Conservation (phyloP, 805 yeast species). For the Saturnispora hagleri region DNA sequence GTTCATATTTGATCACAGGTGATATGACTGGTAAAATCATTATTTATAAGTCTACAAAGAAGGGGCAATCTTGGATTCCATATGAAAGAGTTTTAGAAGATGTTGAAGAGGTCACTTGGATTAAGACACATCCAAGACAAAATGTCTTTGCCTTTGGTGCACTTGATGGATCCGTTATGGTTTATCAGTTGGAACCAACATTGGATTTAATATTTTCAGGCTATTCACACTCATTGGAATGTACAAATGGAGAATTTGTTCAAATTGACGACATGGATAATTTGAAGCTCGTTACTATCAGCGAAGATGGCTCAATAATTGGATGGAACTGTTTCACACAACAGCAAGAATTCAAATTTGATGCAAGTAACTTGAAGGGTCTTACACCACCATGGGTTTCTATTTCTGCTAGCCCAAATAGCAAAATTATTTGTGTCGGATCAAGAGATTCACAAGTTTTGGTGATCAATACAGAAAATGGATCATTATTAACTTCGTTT, state of each 20-base stretch:
- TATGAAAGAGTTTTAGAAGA: slow-evolving; percentile 46
- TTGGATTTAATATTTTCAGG: slow-evolving; percentile 70
- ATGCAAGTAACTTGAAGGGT: slow-evolving; percentile 61
- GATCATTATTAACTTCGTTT: slow-evolving; percentile 57
- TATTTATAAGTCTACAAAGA: slow-evolving; percentile 59
- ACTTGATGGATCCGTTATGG: slow-evolving; percentile 90
- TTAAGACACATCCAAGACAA: slow-evolving; percentile 68
- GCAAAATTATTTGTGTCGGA: slow-evolving; percentile 62
- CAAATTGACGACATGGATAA: slow-evolving; percentile 48
- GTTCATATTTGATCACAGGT: slow-evolving; percentile 73
- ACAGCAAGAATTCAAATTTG: slow-evolving; percentile 56
- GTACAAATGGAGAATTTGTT: slow-evolving; percentile 72
- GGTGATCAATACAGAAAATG: slow-evolving; percentile 67
- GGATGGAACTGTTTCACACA: slow-evolving; percentile 86
- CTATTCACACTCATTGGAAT: slow-evolving; percentile 70
- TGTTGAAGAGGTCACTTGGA: slow-evolving; percentile 85
- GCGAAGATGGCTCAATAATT: slow-evolving; percentile 81
- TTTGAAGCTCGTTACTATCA: slow-evolving; percentile 59
- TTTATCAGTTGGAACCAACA: slow-evolving; percentile 61
- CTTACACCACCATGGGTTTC: slow-evolving; percentile 85
- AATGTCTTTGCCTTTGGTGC: slow-evolving; percentile 85
- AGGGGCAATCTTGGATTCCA: slow-evolving; percentile 76
- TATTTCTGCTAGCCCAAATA: slow-evolving; percentile 37
- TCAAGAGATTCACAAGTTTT: slow-evolving; percentile 81
- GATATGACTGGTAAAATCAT: slow-evolving; percentile 90